Evolutionary conservation across 306 rosid species (phyloP).

Genomic region (Cucumis melo): DNA sequence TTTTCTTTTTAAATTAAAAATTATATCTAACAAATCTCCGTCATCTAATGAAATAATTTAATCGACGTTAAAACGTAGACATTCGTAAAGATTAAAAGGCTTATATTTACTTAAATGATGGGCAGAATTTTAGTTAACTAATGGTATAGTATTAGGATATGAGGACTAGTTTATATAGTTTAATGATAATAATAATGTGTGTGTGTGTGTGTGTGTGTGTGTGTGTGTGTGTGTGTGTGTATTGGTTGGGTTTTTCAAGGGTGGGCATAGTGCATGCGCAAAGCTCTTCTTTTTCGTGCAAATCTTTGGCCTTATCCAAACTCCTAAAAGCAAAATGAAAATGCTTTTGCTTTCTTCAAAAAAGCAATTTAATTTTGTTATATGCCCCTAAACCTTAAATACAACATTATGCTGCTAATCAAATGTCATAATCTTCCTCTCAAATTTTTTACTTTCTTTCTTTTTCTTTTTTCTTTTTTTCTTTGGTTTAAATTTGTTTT

Average conservation of each 20-base stretch:
- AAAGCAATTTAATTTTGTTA: neutral
- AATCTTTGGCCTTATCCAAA: slow-evolving; percentile 6
- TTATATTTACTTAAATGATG: neutral
- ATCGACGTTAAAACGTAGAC: too few relatives aligned
- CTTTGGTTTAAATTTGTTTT: too few relatives aligned
- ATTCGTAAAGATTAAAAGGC: too few relatives aligned
- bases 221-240: too few relatives aligned
- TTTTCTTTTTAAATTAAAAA: too few relatives aligned
- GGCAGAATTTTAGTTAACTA: neutral
- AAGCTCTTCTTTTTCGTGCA: slow-evolving; percentile 4
- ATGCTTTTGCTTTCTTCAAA: slow-evolving; percentile 4
- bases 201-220: too few relatives aligned
- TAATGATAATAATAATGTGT: neutral
- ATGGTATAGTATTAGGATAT: neutral
- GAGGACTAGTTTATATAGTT: neutral
- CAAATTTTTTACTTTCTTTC: neutral
- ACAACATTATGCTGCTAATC: neutral
- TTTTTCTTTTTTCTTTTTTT: too few relatives aligned
- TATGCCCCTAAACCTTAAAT: neutral
- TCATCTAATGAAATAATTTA: too few relatives aligned
- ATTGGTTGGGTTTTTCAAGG: neutral
- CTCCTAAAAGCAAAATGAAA: neutral
- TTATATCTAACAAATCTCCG: too few relatives aligned
- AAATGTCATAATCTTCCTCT: neutral
- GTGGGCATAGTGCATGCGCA: slow-evolving; percentile 2